These are phyloP conservation scores for Geosmithia flava DNA, from an alignment of 2,329 filamentous ascomycete species.

Conservation along the genomic window DNA sequence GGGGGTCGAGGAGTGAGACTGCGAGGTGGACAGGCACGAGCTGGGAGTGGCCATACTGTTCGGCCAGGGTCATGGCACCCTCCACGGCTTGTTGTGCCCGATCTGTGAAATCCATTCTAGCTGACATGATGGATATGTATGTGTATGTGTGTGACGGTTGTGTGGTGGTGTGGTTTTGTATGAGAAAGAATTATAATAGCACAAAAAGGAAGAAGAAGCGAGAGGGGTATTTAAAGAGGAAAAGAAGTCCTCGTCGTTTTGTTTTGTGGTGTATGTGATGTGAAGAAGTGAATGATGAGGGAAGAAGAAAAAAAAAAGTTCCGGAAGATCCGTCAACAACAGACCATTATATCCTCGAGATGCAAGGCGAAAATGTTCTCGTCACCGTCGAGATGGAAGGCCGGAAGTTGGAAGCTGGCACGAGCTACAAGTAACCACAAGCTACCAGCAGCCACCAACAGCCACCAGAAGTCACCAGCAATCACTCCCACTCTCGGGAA, in stretches of 20 bases:
- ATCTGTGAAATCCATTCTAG: constrained; percentile 86
- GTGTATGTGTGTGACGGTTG: background rate
- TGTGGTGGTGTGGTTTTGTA: background rate
- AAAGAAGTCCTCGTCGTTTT: background rate
- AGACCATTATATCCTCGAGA: background rate
- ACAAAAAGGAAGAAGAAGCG: background rate
- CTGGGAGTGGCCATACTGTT: constrained; percentile 85
- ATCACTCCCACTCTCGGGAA: constrained; percentile 6
- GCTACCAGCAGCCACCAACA: background rate
- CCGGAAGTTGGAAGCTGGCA: background rate
- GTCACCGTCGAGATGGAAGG: background rate
- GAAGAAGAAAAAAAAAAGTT: background rate
- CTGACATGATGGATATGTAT: constrained; percentile 48
- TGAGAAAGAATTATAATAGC: background rate
- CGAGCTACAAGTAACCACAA: background rate
- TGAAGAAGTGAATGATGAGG: background rate
- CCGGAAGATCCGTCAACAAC: background rate
- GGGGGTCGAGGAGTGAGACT: constrained; percentile 63
- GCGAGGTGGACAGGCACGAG: constrained; percentile 84
- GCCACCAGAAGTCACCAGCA: background rate
- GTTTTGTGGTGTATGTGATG: background rate
- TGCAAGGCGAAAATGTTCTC: background rate
- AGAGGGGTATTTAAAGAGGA: background rate
- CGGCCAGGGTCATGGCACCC: constrained; percentile 77
- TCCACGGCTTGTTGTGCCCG: constrained; percentile 79